Percentiles rank a stretch among this genome's conserved stretches.
phyloP scores from a whole-genome alignment of 1,139 yeast genomes.

The Arxiozyma slooffiae region DNA sequence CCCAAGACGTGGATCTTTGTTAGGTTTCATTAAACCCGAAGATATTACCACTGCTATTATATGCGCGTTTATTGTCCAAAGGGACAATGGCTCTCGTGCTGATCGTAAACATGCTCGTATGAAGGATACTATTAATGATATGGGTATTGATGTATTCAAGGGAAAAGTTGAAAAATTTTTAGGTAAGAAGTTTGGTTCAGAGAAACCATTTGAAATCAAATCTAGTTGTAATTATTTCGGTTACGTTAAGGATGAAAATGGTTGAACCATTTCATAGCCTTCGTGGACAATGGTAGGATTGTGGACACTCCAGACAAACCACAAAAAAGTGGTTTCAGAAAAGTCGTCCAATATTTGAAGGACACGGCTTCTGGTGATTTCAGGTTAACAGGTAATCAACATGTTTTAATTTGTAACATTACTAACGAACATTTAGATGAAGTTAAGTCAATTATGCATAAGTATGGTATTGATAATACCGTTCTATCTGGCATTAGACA shows the following conservation, averaged over 20 bases:
- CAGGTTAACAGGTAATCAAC: constrained; percentile 94
- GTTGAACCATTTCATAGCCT: constrained; percentile 85
- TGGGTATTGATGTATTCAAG: constrained; percentile 77
- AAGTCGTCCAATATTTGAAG: constrained; percentile 60
- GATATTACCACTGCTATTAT: constrained; percentile 74
- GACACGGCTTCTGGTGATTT: constrained; percentile 60
- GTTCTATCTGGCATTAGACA: constrained; percentile 76
- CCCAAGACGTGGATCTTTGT: constrained; percentile 84
- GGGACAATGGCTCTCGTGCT: constrained; percentile 91
- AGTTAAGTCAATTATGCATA: constrained; percentile 53
- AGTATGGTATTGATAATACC: constrained; percentile 77
- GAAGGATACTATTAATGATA: constrained; percentile 89
- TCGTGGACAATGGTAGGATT: constrained; percentile 94
- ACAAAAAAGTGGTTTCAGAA: constrained; percentile 77
- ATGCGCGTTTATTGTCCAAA: constrained; percentile 85
- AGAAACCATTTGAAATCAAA: constrained; percentile 64
- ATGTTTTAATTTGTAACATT: constrained; percentile 65
- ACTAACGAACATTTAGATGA: constrained; percentile 55
- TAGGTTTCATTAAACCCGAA: constrained; percentile 65
- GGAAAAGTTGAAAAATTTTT: constrained; percentile 71
- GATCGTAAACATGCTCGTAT: constrained; percentile 97
- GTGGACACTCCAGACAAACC: constrained; percentile 87
- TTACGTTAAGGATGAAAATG: constrained; percentile 84
- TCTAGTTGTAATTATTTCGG: constrained; percentile 89
- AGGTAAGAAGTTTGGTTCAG: constrained; percentile 65